Evolutionary conservation across 441 rosid species (phyloP), one percentile per base, ranked within the genome.

Genomic region (Corymbia citriodora): DNA sequence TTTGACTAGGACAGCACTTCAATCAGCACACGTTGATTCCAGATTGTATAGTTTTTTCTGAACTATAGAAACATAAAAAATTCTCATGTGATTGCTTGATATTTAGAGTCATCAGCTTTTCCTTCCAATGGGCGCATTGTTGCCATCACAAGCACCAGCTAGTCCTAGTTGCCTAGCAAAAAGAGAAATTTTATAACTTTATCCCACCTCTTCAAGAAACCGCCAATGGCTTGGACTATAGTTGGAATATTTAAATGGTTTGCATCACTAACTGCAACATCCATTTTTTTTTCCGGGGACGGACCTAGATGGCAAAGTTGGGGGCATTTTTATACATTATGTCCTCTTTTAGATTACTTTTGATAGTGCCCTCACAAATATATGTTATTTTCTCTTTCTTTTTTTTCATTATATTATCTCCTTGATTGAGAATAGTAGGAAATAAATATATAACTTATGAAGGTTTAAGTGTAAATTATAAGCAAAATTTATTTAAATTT

Each of bases 281-380:
- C 48, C 81, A 70, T n/a, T n/a, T 70, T 33, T 68, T 68, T 70
- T 48, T 36, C 14, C 2, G 7, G 33, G 23, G 48, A 33, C 6
- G 7, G 81, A 9, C 81, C 81, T 3, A 9, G 11, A 9, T 6
- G 48, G 6, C 12, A 70, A 70, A 70, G 74, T 0, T 16, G 18
- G 11, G 74, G 74, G 6, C 0, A 0, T 25, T 7, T 13, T 3
- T 65, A 8, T 63, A 29, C 14, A 29, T 61, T 63, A 2, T 8
- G 40, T 3, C 40, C 8, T 68, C 31, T n/a, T 31, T 10, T 13
- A 65, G 15, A 14, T 14, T 27, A 27, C 11, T 63, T 63, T 29
- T 31, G 13, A 29, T 63, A 0, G 33, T 1, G 18, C 1, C 18
- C 33, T 9, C 33, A 14, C 33, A 25, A 27, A 27, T 61, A 27